phyloP scores from a whole-genome alignment of 208 protist genomes.

The Crithidia acanthocephali region DNA sequence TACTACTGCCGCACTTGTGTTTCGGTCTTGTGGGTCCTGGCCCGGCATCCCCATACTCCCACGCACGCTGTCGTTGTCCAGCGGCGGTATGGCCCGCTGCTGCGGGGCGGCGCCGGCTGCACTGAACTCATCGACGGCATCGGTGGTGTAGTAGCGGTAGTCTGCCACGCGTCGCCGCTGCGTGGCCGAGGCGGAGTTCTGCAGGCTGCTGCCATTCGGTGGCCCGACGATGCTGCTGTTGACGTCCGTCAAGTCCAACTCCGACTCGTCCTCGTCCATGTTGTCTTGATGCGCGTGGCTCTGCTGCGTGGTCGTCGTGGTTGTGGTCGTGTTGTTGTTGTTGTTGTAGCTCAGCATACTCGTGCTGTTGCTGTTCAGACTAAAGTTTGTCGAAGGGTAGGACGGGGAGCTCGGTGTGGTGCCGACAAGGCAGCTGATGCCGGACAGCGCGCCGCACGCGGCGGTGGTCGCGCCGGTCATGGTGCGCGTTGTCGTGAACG shows the following conservation, averaged over 20 bases:
- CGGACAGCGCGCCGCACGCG: no score
- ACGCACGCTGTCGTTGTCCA: no score
- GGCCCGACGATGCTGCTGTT: constrained; percentile 10
- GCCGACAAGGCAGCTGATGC: no score
- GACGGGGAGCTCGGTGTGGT: no score
- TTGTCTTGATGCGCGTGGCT: neutral
- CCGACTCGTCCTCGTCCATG: neutral
- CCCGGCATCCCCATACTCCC: no score
- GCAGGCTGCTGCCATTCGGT: neutral
- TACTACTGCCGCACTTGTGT: no score
- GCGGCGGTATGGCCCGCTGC: no score
- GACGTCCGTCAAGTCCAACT: constrained; percentile 1
- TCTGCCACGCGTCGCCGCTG: neutral
- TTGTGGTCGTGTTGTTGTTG: neutral
- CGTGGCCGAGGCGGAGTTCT: neutral
- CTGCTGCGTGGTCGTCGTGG: neutral
- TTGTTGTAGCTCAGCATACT: no score
- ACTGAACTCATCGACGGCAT: constrained; percentile 41
- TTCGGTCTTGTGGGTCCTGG: no score
- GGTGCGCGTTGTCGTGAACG: constrained; percentile 1
- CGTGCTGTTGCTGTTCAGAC: no score
- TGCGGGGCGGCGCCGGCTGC: neutral
- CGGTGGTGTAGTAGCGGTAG: constrained; percentile 40
- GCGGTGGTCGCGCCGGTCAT: neutral
- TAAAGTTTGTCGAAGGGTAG: no score